A percentile compares a stretch with the other conserved stretches of the same genome.
These are phyloP conservation scores for Trichoderma parareesei DNA, from an alignment of 495 filamentous ascomycete genomes.

Conservation along the genomic window DNA sequence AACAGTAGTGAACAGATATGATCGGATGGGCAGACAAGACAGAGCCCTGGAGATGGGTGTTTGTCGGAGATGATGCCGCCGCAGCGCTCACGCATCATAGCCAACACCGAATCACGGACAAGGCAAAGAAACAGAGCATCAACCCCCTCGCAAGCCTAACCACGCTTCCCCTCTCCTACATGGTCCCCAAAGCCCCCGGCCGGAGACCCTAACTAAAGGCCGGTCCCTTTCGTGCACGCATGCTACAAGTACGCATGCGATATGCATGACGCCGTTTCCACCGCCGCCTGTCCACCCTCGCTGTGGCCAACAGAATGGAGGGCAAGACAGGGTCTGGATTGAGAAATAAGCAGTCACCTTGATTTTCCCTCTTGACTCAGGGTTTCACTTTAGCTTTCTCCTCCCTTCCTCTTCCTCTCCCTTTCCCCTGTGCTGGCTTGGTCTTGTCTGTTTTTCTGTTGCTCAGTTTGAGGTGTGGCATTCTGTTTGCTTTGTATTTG, in stretches of 20 bases:
- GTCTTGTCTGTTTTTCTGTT: not conserved
- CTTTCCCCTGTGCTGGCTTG: not conserved
- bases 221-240: not conserved
- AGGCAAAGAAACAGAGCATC: not conserved
- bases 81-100: not conserved
- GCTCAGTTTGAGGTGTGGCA: not conserved
- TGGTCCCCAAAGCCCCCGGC: not conserved
- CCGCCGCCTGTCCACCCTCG: not conserved
- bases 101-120: not conserved
- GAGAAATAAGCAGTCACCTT: too few species aligned
- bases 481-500: not conserved
- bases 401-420: not conserved
- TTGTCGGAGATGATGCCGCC: too few species aligned
- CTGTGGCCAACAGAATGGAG: not conserved
- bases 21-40: too few species aligned
- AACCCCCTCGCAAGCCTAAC: conserved; percentile 4
- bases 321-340: too few species aligned
- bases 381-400: not conserved
- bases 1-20: too few species aligned
- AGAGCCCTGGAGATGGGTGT: too few species aligned
- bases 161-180: not conserved
- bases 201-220: not conserved
- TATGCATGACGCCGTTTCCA: conserved; percentile 6
- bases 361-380: not conserved
- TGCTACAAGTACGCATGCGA: not conserved